Base-by-base conservation (phyloP, 2,329 filamentous ascomycete species). In the Epichloe coenophiala region DNA sequence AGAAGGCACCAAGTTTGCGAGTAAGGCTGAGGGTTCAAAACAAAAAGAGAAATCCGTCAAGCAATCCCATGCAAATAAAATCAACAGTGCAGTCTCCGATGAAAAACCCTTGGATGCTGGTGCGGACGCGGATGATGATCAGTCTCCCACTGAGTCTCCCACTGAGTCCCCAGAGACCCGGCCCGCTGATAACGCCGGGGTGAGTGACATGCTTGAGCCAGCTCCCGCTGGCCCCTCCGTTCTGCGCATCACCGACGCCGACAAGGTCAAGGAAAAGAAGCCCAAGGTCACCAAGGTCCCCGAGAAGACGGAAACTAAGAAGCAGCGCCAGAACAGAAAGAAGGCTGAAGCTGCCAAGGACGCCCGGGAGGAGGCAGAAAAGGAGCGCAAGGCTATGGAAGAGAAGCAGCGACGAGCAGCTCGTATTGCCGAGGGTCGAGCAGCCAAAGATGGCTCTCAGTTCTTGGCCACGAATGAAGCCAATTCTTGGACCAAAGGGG, bases 141-240 rank as follows among this genome's bases (percentile, higher is more conserved):
- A 84, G 59, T 89, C 88, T 3, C 74, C 17, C 17, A 17, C 17
- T 17, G 17, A 17, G 17, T 17, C 84, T 7, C 17, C 17, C 17
- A 74, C 76, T 52, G 73, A 74, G 43, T 90, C 87, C 11, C 85
- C 88, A 35, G 72, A 78, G 47, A 70, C 76, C 21, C 64, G 59
- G 37, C 71, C 78, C n/a, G 73, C 72, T 13, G 75, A 78, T 52
- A 75, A 78, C 53, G 80, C 77, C 50, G 86, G 86, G 63, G 80
- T 96, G 51, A 85, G 85, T 50, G 91, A 96, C 68, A 97, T 97
- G 91, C 81, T 97, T 15, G 89, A 95, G 68, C 73, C 84, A 46
- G 69, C 78, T 42, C 67, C 78, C 3, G 65, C 80, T 39, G 84
- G 80, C 49, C 85, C 88, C 23, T 82, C 83, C 0, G 80, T 94